Evolutionary conservation across 1,139 yeast species (phyloP).

Genomic region (Eremothecium gossypii): DNA sequence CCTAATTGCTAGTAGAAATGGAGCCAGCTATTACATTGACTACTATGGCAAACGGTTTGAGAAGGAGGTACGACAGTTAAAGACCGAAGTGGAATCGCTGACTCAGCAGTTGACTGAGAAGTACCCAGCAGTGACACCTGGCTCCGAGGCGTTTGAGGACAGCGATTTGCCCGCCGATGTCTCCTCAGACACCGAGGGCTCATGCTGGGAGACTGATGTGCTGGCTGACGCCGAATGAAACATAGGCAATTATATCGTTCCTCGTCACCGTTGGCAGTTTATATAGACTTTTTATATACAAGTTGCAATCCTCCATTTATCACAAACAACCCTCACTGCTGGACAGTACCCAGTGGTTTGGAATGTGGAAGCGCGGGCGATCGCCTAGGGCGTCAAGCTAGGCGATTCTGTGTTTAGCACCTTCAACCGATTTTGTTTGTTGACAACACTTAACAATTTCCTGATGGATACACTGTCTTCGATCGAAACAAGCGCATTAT

Average conservation of each 20-base stretch:
- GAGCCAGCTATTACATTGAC: slow-evolving; percentile 90
- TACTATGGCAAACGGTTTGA: slow-evolving; percentile 77
- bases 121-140: slow-evolving; percentile 5
- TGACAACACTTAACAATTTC: slow-evolving; percentile 20
- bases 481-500: slow-evolving; percentile 39
- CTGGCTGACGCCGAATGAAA: not conserved
- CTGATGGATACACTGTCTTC: slow-evolving; percentile 39
- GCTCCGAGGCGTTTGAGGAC: slow-evolving; percentile 1
- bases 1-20: slow-evolving; percentile 75
- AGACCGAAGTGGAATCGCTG: slow-evolving; percentile 53
- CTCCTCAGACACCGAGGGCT: slow-evolving; percentile 6
- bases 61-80: slow-evolving; percentile 70
- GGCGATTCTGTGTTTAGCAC: too few relatives aligned
- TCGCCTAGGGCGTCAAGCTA: too few relatives aligned
- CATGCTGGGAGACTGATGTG: slow-evolving; percentile 6
- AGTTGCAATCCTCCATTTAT: too few relatives aligned
- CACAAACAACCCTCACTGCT: too few relatives aligned
- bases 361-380: too few relatives aligned
- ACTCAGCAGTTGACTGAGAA: slow-evolving; percentile 30
- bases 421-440: slow-evolving; percentile 11
- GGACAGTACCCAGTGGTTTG: too few relatives aligned
- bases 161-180: not conserved
- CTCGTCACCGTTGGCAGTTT: too few relatives aligned
- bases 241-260: too few relatives aligned
- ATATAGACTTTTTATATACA: too few relatives aligned